Conservation (phyloP, 345 rosid species). For the Excoecaria agallocha region DNA sequence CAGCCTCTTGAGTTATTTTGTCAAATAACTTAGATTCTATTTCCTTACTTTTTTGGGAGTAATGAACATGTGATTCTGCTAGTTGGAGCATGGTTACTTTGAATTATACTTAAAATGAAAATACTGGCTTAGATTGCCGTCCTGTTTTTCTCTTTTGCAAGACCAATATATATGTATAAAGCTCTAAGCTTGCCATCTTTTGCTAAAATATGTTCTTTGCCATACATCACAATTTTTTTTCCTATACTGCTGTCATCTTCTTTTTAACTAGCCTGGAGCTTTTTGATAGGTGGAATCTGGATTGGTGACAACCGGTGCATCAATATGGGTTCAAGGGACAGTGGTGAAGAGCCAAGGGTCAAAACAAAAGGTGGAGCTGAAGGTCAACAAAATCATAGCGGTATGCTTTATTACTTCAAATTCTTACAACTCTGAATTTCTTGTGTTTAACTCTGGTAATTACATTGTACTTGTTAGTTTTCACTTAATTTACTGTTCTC, state of each 20-base stretch:
- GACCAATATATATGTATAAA: background rate
- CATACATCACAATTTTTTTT: background rate
- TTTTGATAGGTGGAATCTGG: slow-evolving; percentile 74
- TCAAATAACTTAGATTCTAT: background rate
- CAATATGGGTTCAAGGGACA: slow-evolving; percentile 76
- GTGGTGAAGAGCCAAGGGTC: slow-evolving; percentile 86
- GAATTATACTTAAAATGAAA: background rate
- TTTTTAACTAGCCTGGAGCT: slow-evolving; percentile 21
- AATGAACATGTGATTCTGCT: background rate
- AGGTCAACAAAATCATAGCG: slow-evolving; percentile 70
- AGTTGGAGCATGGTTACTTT: background rate
- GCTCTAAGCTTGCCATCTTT: background rate
- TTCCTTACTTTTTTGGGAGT: background rate
- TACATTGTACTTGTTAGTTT: background rate
- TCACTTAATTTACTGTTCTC: background rate
- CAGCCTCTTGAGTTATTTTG: background rate
- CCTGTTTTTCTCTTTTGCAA: background rate
- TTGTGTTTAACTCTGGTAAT: background rate
- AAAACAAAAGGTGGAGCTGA: slow-evolving; percentile 87
- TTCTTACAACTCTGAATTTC: background rate
- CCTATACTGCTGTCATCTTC: slow-evolving; percentile 7
- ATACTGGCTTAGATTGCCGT: background rate
- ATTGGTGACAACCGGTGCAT: slow-evolving; percentile 76
- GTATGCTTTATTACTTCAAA: slow-evolving; percentile 34
- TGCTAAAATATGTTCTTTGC: background rate